Conservation (phyloP, 768 basidiomycete species). For the Suillus luteus region DNA sequence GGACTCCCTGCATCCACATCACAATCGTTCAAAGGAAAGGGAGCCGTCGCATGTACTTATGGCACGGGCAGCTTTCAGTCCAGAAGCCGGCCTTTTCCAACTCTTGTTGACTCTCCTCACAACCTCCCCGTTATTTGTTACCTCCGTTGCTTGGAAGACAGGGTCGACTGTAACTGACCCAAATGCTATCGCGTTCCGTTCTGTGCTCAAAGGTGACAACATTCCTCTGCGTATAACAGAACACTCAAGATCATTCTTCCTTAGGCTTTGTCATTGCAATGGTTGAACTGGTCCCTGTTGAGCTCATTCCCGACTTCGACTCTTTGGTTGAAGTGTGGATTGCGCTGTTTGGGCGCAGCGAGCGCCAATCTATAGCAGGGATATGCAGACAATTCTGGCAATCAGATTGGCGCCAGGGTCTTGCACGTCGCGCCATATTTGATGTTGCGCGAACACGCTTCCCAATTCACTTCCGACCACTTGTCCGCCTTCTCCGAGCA, state of each 20-base stretch:
- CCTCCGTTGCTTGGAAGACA: conserved; percentile 65
- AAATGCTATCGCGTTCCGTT: conserved; percentile 78
- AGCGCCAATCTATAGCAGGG: conserved; percentile 58
- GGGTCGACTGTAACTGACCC: conserved; percentile 72
- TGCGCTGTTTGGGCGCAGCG: conserved; percentile 74
- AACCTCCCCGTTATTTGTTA: conserved; percentile 75
- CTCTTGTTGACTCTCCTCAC: conserved; percentile 61
- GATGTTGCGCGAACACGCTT: conserved; percentile 83
- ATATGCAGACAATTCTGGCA: conserved; percentile 87
- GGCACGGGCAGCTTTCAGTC: conserved; percentile 55
- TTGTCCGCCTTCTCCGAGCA: conserved; percentile 71
- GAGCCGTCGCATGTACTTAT: conserved; percentile 61
- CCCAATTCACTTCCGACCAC: conserved; percentile 72
- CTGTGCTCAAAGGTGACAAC: conserved; percentile 77
- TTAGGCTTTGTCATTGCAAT: conserved; percentile 76
- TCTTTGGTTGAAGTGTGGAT: conserved; percentile 76
- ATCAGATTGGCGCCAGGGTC: conserved; percentile 66
- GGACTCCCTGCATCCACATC: conserved; percentile 47
- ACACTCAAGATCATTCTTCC: conserved; percentile 12
- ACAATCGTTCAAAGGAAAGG: conserved; percentile 52
- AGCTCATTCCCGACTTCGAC: conserved; percentile 76
- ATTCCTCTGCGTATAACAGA: conserved; percentile 2
- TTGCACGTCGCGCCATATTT: conserved; percentile 75
- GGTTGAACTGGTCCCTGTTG: conserved; percentile 72
- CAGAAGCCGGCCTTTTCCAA: conserved; percentile 60